Conservation (phyloP, 345 rosid genomes). For the Citrus inodora region DNA sequence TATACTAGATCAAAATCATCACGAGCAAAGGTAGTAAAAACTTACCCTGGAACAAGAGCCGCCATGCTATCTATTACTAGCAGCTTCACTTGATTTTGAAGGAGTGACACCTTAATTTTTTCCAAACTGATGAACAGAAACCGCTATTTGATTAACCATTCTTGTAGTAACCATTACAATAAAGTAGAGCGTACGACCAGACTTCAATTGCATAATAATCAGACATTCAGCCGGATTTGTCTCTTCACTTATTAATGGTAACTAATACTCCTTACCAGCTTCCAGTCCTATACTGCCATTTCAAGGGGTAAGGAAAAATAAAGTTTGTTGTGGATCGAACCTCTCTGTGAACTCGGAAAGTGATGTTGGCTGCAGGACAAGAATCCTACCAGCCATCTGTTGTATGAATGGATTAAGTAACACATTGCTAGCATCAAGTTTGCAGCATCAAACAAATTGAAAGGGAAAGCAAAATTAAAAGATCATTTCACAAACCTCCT, state of each 20-base stretch:
- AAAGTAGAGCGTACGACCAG: neutral
- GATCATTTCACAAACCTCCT: slow-evolving; percentile 46
- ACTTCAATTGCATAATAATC: neutral
- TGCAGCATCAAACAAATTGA: neutral
- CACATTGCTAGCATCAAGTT: neutral
- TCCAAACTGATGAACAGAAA: slow-evolving; percentile 49
- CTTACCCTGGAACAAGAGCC: slow-evolving; percentile 80
- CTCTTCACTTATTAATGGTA: neutral
- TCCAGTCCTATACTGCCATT: neutral
- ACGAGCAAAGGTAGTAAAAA: neutral
- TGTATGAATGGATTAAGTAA: slow-evolving; percentile 1
- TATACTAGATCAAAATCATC: neutral
- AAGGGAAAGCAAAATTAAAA: neutral
- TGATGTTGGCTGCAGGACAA: slow-evolving; percentile 68
- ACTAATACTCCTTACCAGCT: neutral
- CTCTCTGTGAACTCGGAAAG: slow-evolving; percentile 72
- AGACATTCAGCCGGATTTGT: neutral
- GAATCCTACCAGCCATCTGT: slow-evolving; percentile 90
- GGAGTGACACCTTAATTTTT: slow-evolving; percentile 69
- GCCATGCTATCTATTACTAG: slow-evolving; percentile 88
- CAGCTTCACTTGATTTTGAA: slow-evolving; percentile 72
- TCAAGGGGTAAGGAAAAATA: neutral
- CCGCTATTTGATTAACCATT: neutral
- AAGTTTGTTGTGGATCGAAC: slow-evolving; percentile 28
- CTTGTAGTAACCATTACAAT: neutral